A percentile compares a stretch with the other conserved stretches of the same genome.
Conservation (phyloP, 306 rosid genomes). For the Casuarina cunninghamiana region DNA sequence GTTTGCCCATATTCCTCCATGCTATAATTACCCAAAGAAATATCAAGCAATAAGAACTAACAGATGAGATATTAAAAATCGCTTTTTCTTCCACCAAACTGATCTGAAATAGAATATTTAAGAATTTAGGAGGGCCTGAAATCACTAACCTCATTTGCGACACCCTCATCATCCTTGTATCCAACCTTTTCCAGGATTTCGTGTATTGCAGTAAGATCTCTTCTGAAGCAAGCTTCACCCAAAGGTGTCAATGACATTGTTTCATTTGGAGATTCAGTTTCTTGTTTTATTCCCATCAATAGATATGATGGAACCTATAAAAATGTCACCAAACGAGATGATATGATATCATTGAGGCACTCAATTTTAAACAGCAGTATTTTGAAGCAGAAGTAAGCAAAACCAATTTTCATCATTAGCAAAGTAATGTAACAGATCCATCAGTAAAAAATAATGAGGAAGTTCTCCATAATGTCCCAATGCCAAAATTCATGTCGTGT, state of each 20-base stretch:
- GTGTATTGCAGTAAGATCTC: conserved; percentile 91
- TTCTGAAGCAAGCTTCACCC: conserved; percentile 89
- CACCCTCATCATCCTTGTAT: conserved; percentile 96
- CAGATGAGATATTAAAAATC: neutral
- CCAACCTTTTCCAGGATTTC: conserved; percentile 85
- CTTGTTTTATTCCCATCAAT: conserved; percentile 76
- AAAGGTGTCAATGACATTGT: conserved; percentile 66
- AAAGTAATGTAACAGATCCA: conserved; percentile 5
- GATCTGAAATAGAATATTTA: neutral
- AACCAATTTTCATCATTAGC: conserved; percentile 23
- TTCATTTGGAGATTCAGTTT: conserved; percentile 55
- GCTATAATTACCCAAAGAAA: neutral
- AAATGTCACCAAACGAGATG: conserved; percentile 35
- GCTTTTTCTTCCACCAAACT: neutral
- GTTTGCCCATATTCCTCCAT: no score
- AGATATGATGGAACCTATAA: conserved; percentile 67
- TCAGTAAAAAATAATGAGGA: conserved; percentile 3
- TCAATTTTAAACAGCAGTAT: conserved; percentile 18
- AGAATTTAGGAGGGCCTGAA: conserved; percentile 6
- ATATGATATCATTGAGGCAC: conserved; percentile 4
- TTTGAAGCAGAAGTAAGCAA: conserved; percentile 28
- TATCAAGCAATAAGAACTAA: neutral
- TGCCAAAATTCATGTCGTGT: neutral
- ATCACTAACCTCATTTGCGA: conserved; percentile 83
- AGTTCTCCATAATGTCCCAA: conserved; percentile 1